Base-by-base conservation (phyloP, 1,284 basidiomycete species). In the Cryptococcus jaspeensis region DNA sequence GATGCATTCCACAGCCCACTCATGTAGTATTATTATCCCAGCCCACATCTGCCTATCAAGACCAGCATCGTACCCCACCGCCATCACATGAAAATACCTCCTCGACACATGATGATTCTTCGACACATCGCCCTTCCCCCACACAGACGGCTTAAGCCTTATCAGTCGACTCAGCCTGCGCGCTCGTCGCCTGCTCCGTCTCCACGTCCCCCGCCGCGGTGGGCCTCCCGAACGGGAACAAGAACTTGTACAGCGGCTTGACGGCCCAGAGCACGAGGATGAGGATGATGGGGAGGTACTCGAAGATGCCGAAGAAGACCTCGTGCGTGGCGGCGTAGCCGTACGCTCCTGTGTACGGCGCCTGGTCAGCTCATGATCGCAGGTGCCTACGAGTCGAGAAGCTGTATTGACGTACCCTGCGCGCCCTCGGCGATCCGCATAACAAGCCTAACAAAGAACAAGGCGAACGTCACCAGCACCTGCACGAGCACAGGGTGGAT, bases 381-480 rank as follows among this genome's bases (percentile, higher is more conserved):
- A 38, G 39, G 35, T 18, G 28, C 16, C 5, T 3, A 20, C 35
- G 6, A 50, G 23, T 39, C 40, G 37, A 44, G 16, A 42, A n/a
- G n/a, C n/a, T 18, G 18, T 18, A 38, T 7, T 11, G 48, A 53
- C 64, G 53, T 20, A 64, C 66, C 68, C 43, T 70, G 68, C 38
- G 61, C 65, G 38, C 66, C 68, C 45, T 62, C 46, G 7, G 66
- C 68, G 42, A 70, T 66, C 18, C 68, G 55, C 37, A 67, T 61
- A 45, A 66, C 47, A n/a, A 70, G 48, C 18, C 66, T 54, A 11
- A 70, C 42, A 54, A 68, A 66, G 56, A 65, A 68, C 28, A 70
- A 38, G 5, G 52, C 64, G 23, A 66, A 52, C 3, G 61, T 56
- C 36, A 58, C 56, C 13, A 64, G 44, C 32, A 65, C 52, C 52